Evolutionary conservation across 345 rosid species (phyloP).

Genomic region (Nasturtium officinale): DNA sequence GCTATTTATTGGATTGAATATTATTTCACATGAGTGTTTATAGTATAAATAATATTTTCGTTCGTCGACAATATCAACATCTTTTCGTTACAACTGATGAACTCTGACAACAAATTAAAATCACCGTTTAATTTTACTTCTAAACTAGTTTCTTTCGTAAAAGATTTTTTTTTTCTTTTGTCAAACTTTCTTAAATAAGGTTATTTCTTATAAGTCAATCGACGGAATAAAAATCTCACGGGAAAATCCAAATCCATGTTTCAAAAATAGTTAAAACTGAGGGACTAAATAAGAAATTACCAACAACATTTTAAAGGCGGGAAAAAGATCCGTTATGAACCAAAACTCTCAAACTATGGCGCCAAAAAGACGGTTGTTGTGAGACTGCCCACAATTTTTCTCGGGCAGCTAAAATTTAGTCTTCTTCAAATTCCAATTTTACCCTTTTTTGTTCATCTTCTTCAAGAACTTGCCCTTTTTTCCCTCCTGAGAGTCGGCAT

Average conservation of each 20-base stretch:
- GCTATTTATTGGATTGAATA: no score
- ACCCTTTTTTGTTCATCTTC: slow-evolving; percentile 24
- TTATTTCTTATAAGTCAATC: background rate
- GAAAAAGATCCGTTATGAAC: slow-evolving; percentile 75
- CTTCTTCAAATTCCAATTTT: background rate
- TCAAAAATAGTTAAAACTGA: background rate
- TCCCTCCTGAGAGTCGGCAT: slow-evolving; percentile 17
- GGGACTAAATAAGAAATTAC: slow-evolving; percentile 38
- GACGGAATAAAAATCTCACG: background rate
- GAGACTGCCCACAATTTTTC: slow-evolving; percentile 57
- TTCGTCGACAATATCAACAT: background rate
- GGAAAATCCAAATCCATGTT: background rate
- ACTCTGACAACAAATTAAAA: background rate
- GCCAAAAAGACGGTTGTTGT: slow-evolving; percentile 54
- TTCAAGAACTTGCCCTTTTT: slow-evolving; percentile 30
- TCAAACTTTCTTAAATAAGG: background rate
- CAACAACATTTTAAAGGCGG: slow-evolving; percentile 47
- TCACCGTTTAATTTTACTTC: background rate
- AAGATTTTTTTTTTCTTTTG: no score
- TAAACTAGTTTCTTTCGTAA: no score
- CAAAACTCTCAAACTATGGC: slow-evolving; percentile 50
- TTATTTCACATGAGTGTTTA: no score
- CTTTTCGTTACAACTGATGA: background rate
- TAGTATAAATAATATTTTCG: background rate
- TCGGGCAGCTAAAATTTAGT: slow-evolving; percentile 52